Evolutionary conservation across 768 basidiomycete species (phyloP), one percentile per base, ranked within the genome.

Genomic region (Lepiota subincarnata): DNA sequence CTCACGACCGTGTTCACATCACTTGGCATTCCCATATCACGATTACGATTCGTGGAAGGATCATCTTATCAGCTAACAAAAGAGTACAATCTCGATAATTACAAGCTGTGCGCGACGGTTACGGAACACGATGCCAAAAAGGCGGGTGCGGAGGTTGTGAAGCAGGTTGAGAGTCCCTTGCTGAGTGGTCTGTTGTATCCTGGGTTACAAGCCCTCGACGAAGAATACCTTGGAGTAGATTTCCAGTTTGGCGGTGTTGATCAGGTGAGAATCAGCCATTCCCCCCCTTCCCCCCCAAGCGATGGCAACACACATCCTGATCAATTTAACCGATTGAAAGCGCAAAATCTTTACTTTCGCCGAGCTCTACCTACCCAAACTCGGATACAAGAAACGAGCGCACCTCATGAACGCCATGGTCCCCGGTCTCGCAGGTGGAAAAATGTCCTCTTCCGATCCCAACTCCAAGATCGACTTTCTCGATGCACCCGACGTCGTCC

Each of bases 321-420:
- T 24, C 24, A 24, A 24, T 24, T 24, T 5, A 24, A 24, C 2
- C 5, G 3, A 24, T 24, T 24, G 5, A 24, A 16, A 96, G 92
- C 85, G 96, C 55, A 98, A 98, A 74, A 98, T 98, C 65, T 99
- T 99, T 71, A 98, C 93, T 16, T 96, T 96, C 63, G 95, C 97
- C 6, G 95, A 98, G 66, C 81, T 89, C 62, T 95, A 94, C 80
- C 87, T 99, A 48, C 97, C 97, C 3, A 79, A 83, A 57, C 79
- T 98, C 28, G 97, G 96, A 34, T 98, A 98, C 74, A 72, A 75
- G 48, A 98, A 97, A 70, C 92, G 96, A 31, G 90, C 95, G 0
- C 97, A 99, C 68, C 77, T 99, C 41, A 99, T 99, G 97, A 99
- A 98, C 71, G 75, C 82, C 31, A 98, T 98, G 95, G 92, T 98